These are phyloP conservation scores for Teratosphaeria destructans DNA, from an alignment of 2,329 filamentous ascomycete species.

Conservation along the genomic window DNA sequence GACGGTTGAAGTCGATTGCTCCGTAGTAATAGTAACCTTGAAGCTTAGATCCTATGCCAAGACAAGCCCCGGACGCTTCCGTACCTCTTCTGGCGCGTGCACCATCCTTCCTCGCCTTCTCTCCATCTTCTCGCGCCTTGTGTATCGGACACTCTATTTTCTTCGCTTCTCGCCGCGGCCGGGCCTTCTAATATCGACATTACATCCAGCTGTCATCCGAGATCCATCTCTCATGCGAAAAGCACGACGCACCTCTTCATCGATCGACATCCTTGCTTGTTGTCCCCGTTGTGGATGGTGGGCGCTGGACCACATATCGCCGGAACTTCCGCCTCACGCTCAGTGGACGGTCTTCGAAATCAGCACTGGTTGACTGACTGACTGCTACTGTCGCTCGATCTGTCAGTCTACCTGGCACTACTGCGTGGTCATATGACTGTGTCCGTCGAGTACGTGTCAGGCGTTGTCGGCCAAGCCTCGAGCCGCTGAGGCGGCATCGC, in stretches of 20 bases:
- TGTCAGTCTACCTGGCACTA: background rate
- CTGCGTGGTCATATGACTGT: background rate
- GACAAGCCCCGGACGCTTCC: background rate
- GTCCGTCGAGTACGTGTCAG: background rate
- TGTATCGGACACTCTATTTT: background rate
- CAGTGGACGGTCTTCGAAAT: background rate
- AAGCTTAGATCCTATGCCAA: no score
- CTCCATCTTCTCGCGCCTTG: background rate
- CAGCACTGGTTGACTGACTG: background rate
- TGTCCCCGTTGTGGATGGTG: background rate
- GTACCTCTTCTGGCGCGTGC: background rate
- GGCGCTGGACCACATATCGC: background rate
- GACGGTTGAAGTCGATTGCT: background rate
- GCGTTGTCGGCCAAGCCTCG: background rate
- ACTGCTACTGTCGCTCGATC: background rate
- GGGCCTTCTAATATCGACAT: background rate
- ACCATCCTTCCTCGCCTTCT: background rate
- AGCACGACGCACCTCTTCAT: background rate
- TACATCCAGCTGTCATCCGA: background rate
- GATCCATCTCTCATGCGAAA: background rate
- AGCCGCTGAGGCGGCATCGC: background rate
- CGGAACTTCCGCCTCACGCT: background rate
- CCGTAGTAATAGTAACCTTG: no score
- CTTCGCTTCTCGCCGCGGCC: background rate
- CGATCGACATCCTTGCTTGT: background rate